Conservation (phyloP, 345 rosid species). For the Brassica rapa region DNA sequence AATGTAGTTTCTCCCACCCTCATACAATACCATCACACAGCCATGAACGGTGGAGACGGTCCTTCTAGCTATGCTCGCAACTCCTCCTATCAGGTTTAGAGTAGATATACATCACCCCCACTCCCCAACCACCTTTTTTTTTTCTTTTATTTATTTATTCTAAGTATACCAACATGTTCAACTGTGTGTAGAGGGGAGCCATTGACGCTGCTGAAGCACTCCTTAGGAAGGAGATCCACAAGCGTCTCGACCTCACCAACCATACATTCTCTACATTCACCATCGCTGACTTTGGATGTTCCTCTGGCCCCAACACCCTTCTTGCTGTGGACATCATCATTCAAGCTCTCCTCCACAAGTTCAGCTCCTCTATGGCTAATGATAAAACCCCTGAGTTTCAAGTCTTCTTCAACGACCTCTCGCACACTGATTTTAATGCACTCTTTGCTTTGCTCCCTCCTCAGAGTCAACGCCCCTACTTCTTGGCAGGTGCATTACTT, state of each 20-base stretch:
- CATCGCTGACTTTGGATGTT: slow-evolving; percentile 43
- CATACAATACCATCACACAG: slow-evolving; percentile 9
- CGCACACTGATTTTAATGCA: slow-evolving; percentile 52
- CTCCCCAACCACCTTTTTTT: background rate
- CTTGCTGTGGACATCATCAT: slow-evolving; percentile 41
- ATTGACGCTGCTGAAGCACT: slow-evolving; percentile 38
- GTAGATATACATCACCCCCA: background rate
- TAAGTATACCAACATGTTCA: slow-evolving; percentile 2
- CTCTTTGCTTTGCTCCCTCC: slow-evolving; percentile 45
- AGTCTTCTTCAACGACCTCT: slow-evolving; percentile 53
- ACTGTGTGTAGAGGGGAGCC: slow-evolving; percentile 35
- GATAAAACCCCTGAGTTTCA: slow-evolving; percentile 37
- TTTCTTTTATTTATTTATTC: background rate
- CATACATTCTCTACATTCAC: slow-evolving; percentile 3
- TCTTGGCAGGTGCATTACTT: slow-evolving; percentile 23
- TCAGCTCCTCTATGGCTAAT: background rate
- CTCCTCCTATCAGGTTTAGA: background rate
- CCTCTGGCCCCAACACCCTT: slow-evolving; percentile 55
- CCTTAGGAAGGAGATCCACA: slow-evolving; percentile 21
- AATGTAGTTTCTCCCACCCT: background rate
- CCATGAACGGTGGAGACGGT: slow-evolving; percentile 42
- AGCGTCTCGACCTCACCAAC: slow-evolving; percentile 13
- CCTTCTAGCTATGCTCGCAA: slow-evolving; percentile 29
- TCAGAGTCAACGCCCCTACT: slow-evolving; percentile 24
- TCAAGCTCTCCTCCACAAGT: slow-evolving; percentile 31